Percentiles rank a stretch among this genome's conserved stretches.
Conservation (phyloP, 192 early-diverging fungal genomes). For the Coemansia sp. region DNA sequence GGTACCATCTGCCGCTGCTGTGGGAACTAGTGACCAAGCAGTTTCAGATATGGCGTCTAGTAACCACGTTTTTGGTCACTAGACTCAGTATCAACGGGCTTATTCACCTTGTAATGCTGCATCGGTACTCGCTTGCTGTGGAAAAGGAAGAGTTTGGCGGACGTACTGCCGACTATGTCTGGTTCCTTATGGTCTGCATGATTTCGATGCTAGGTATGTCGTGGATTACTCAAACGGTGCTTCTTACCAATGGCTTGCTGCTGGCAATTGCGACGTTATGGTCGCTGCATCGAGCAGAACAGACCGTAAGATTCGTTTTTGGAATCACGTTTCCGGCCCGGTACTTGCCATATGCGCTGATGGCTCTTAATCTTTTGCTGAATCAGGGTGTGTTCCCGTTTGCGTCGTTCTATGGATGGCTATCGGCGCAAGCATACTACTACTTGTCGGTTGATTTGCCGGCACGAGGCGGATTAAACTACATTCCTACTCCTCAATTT, state of each 20-base stretch:
- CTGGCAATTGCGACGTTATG: conserved; percentile 73
- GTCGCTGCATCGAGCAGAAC: conserved; percentile 61
- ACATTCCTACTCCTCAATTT: conserved; percentile 67
- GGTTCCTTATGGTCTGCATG: conserved; percentile 64
- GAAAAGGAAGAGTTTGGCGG: conserved; percentile 66
- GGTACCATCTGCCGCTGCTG: conserved; percentile 49
- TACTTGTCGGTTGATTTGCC: conserved; percentile 70
- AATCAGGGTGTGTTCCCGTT: conserved; percentile 46
- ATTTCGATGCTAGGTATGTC: conserved; percentile 13
- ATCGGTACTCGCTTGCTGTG: conserved; percentile 66
- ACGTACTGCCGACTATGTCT: conserved; percentile 76
- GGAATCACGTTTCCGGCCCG: conserved; percentile 68
- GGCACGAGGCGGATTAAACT: conserved; percentile 58
- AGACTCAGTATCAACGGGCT: conserved; percentile 57
- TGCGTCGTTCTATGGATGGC: conserved; percentile 63
- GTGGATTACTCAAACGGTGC: conserved; percentile 23
- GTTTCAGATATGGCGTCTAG: conserved; percentile 76
- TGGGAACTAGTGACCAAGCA: conserved; percentile 56
- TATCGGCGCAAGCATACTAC: conserved; percentile 70
- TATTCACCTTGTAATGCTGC: conserved; percentile 73
- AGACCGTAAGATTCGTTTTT: conserved; percentile 67
- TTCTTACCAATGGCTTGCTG: conserved; percentile 55
- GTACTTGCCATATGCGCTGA: conserved; percentile 75
- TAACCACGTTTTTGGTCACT: conserved; percentile 65
- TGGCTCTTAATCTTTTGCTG: conserved; percentile 57